Conservation (phyloP, 345 rosid genomes). For the Populus nigra region DNA sequence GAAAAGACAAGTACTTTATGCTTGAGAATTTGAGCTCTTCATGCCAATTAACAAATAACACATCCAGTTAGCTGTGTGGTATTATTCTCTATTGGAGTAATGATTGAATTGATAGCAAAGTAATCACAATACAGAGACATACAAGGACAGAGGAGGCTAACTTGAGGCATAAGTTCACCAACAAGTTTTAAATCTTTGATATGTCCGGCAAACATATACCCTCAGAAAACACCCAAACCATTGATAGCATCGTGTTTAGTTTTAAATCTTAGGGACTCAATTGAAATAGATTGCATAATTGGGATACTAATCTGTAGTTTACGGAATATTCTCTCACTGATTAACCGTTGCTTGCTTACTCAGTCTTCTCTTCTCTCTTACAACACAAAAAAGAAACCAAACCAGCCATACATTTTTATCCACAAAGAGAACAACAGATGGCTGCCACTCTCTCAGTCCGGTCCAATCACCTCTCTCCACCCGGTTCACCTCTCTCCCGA, state of each 20-base stretch:
- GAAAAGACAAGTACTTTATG: too few relatives aligned
- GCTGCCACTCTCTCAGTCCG: constrained; percentile 79
- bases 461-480: constrained; percentile 51
- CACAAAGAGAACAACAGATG: constrained; percentile 35
- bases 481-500: constrained; percentile 31
- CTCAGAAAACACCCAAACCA: too few relatives aligned
- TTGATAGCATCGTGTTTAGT: not conserved
- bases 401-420: not conserved
- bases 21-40: too few relatives aligned
- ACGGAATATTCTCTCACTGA: not conserved
- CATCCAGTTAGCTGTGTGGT: too few relatives aligned
- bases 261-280: not conserved
- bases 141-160: not conserved
- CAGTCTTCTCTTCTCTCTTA: not conserved
- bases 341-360: not conserved
- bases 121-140: not conserved
- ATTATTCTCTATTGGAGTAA: too few relatives aligned
- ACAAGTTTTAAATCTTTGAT: not conserved
- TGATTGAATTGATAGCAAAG: too few relatives aligned
- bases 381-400: not conserved
- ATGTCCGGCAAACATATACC: too few relatives aligned
- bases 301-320: not conserved
- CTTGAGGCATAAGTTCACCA: not conserved
- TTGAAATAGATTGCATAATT: not conserved
- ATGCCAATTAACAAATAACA: too few relatives aligned